Percentiles rank a stretch among this genome's conserved stretches.
These are phyloP conservation scores for Debaryomyces nepalensis DNA, from an alignment of 1,139 yeast genomes.

Conservation along the genomic window DNA sequence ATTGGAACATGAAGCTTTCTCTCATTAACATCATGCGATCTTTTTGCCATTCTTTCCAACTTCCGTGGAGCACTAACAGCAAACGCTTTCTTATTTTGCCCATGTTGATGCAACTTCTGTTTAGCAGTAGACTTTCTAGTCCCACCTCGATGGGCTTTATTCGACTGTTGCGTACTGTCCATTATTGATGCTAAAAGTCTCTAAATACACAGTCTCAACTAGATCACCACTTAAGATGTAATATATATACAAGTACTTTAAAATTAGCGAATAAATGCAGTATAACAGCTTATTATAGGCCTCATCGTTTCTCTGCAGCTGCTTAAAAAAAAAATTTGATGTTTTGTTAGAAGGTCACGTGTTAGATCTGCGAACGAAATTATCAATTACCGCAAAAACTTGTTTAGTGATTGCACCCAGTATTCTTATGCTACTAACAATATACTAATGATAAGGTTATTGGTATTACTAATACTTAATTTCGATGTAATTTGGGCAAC, in stretches of 20 bases:
- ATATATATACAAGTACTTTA: constrained; percentile 4
- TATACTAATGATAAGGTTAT: constrained; percentile 3
- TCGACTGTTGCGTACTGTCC: constrained; percentile 50
- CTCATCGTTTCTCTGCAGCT: constrained; percentile 11
- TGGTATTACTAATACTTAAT: neutral
- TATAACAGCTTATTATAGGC: constrained; percentile 1
- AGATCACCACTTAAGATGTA: neutral
- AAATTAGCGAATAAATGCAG: constrained; percentile 7
- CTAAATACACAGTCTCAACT: neutral
- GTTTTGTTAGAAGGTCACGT: constrained; percentile 9
- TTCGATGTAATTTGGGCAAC: constrained; percentile 14
- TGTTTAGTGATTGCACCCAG: neutral
- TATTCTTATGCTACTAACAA: neutral
- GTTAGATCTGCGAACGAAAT: constrained; percentile 3
- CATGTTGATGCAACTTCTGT: constrained; percentile 87
- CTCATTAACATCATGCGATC: constrained; percentile 87
- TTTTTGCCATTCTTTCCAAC: constrained; percentile 79
- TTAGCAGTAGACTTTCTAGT: constrained; percentile 69
- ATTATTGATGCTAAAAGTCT: constrained; percentile 17
- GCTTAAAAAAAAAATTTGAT: constrained; percentile 13
- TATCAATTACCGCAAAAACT: constrained; percentile 17
- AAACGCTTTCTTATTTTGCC: constrained; percentile 92
- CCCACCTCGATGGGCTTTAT: constrained; percentile 63
- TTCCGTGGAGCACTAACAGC: constrained; percentile 93
- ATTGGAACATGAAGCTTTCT: constrained; percentile 92